Percentiles rank a stretch among this genome's conserved stretches.
Conservation (phyloP, 2,329 filamentous ascomycete species). For the Clathrospora elynae region DNA sequence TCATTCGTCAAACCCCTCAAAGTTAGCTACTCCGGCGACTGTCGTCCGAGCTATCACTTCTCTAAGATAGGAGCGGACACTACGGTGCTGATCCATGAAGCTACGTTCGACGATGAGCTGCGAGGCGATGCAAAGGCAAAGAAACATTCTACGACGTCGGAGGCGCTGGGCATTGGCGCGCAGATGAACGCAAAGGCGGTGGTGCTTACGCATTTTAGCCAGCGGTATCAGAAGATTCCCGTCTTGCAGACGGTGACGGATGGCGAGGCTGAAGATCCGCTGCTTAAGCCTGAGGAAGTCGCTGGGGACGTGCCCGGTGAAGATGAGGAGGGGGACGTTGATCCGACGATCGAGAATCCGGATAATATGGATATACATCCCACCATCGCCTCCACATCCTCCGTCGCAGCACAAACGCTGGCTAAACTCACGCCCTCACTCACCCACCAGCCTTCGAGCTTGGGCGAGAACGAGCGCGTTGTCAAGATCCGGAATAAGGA, state of each 20-base stretch:
- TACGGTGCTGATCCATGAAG: constrained; percentile 91
- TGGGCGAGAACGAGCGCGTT: constrained; percentile 32
- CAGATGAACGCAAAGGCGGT: constrained; percentile 80
- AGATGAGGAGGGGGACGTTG: constrained; percentile 27
- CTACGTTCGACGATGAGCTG: constrained; percentile 91
- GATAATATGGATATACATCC: constrained; percentile 31
- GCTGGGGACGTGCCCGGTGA: constrained; percentile 34
- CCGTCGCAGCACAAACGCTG: constrained; percentile 1
- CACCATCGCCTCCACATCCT: constrained; percentile 7
- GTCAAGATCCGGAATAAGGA: constrained; percentile 53
- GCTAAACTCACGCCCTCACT: constrained; percentile 16
- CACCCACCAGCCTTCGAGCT: constrained; percentile 12
- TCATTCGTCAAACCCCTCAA: constrained; percentile 66
- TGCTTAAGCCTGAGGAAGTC: constrained; percentile 22
- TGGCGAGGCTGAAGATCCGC: constrained; percentile 34
- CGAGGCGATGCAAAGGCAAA: constrained; percentile 78
- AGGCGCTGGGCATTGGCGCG: constrained; percentile 78
- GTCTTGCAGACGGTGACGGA: constrained; percentile 52
- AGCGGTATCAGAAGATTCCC: constrained; percentile 82
- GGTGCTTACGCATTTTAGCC: constrained; percentile 91
- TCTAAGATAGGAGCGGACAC: constrained; percentile 71
- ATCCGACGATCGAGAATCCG: constrained; percentile 24
- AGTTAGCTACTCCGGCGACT: constrained; percentile 92
- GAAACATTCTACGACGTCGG: constrained; percentile 85
- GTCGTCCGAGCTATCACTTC: constrained; percentile 72